Base-by-base conservation (phyloP, 2,329 filamentous ascomycete genomes). In the Ascosphaera apis region DNA sequence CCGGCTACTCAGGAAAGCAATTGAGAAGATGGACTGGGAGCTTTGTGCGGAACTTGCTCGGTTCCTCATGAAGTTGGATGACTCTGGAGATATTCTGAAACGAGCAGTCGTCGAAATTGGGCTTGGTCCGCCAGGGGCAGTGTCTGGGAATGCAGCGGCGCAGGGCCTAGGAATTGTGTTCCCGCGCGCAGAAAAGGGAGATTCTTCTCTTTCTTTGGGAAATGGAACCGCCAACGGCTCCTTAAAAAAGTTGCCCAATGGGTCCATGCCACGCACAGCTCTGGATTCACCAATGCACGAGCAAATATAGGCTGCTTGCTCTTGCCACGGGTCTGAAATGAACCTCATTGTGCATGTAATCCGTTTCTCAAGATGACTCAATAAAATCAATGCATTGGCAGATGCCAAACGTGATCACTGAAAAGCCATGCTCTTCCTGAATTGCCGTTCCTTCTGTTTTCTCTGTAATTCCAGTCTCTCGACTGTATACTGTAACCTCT, bases 1-100 rank as follows among this genome's bases (percentile, higher is more conserved):
- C 3, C 69, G 83, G 9, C 61, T 98, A 16, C 66, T 98, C 39
- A 72, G 71, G 21, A 65, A 79, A 34, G 88, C 86, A 1, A 86
- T 84, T 47, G 65, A 72, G 21, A 82, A 84, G 52, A 72, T 74
- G 34, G 86, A 95, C 49, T 98, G 84, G 83, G 84, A 95, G 46
- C 60, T 98, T 18, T 95, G 88, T 57, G 88, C 83, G 47, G 88
- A 98, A 53, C 65, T 98, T 18, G 84, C 88, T 8, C 66, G 86
- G n/a, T 98, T 98, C 55, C 59, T 98, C 38, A 83, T 91, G 33
- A 86, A 86, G 3, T 72, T 98, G 47, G 88, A 98, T 49, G 75
- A 81, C 44, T 78, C 73, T 11, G 88, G 88, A 0, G 72, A 76
- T 44, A 86, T 80, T 32, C 62, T 98, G 11, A 51, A 54, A 35